Evolutionary conservation across 2,329 filamentous ascomycete species (phyloP), one percentile per base, ranked within the genome.

Genomic region (Ophiostoma pallidulum): DNA sequence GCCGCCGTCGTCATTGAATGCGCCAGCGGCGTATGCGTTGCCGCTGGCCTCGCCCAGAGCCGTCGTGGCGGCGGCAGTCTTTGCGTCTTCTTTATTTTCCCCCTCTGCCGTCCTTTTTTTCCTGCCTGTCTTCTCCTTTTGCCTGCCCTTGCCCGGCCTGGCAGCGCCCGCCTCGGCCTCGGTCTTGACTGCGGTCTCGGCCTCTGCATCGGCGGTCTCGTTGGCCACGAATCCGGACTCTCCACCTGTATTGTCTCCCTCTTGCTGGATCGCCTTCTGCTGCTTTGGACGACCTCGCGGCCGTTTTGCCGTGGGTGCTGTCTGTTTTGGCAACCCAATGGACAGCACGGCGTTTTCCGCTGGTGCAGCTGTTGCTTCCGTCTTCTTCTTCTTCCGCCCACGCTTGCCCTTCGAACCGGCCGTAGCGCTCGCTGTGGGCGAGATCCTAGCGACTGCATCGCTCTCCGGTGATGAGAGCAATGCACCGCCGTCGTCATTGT

Each of bases 381-480:
- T 18, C 16, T 24, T 48, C 31, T 44, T 39, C n/a, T 38, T 50
- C n/a, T 13, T 6, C 18, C 70, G 62, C 4, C 71, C 70, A 42
- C 70, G 61, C 50, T 45, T 42, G 32, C 63, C 67, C 47, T 59
- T 59, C 10, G 49, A 29, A 29, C 47, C 43, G 13, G 16, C 10
- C n/a, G 19, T n/a, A 3, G 38, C 7, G n/a, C 16, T 47, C 35
- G 20, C 37, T 33, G n/a, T 45, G 33, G 19, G 9, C n/a, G 4
- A n/a, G n/a, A 10, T 19, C 7, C 12, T 29, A 20, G 20, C 44
- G 8, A 37, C 26, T 12, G 33, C 22, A 29, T 40, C 36, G 28
- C 28, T 46, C 10, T 46, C 28, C 29, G 29, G 7, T 6, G 29
- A 10, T 10, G 24, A 18, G 42, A 19, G 26, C 24, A 41, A 9